Base-by-base conservation (phyloP, 2,329 filamentous ascomycete species). In the Hypoxylon sp. region DNA sequence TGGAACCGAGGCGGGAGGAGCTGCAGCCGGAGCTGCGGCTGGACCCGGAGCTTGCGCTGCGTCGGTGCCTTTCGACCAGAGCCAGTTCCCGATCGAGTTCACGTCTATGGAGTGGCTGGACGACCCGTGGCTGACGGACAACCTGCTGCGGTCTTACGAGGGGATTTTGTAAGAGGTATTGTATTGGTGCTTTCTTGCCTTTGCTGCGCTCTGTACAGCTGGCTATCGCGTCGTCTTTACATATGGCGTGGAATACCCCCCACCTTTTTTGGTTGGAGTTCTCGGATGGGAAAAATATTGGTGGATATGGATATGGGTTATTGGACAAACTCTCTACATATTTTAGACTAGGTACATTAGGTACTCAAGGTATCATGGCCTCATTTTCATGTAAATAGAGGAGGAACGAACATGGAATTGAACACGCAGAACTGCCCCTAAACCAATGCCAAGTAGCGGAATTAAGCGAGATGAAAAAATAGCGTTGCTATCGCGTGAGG, bases 61-160 rank as follows among this genome's bases (percentile, higher is more conserved):
- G 10, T n/a, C 39, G 19, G 24, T 47, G 5, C 50, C 60, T 28
- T 49, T 15, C 39, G 30, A 24, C 20, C 30, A 28, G 26, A 24
- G 28, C 22, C 41, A 34, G 46, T 26, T 47, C 20, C 65, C 37
- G 48, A 68, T 50, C 1, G 68, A 71, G 28, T 20, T 71, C 20
- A 60, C 67, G 34, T 64, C 67, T 3, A 70, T 72, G 64, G 71
- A 74, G 20, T 70, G 72, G 48, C 28, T 71, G 47, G 70, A 73
- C 15, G 71, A 74, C 7, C 62, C 68, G 1, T 74, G 72, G 71
- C 60, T 65, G 41, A 69, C 58, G 28, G 71, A 72, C 56, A 65
- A 41, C n/a, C 37, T 64, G 60, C 37, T 70, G 47, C 56, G 59
- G 17, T 56, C 64, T 28, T 69, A 59, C 62, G 65, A 69, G 28